Base-by-base conservation (phyloP, 1,139 yeast genomes). In the Geotrichum australiense region DNA sequence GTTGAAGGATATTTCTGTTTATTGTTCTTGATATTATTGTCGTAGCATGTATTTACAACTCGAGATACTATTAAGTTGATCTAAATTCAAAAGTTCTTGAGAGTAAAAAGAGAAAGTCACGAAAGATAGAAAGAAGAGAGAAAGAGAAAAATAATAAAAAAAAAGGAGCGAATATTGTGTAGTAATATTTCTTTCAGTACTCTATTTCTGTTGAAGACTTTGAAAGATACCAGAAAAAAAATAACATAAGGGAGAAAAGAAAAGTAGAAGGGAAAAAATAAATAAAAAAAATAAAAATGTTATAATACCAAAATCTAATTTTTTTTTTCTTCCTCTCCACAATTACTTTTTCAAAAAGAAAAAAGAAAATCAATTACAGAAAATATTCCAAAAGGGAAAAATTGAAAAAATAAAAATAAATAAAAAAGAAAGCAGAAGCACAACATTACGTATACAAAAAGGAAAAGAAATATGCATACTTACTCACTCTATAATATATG, bases 191-290 rank as follows among this genome's bases (percentile, higher is more conserved):
- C 36, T 27, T 19, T 33, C 7, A 32, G 15, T 18, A 8, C 16
- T 19, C 10, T 38, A 25, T 22, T 23, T 39, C 14, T 14, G 1
- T 22, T 15, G 20, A 25, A 15, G 16, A 39, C 25, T 22, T 41
- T 39, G 26, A 45, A 42, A 23, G 38, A 32, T 15, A 5, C 26
- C 16, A 35, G n/a, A 11, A 25, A 5, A 32, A 21, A 26, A 34
- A 21, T 19, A 11, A 25, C 19, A 29, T 22, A 10, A 11, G n/a
- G 5, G 16, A 28, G 14, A 16, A 26, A 23, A 39, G 20, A 16
- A 20, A 34, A 5, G 28, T 12, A 28, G 34, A 33, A 33, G 15
- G 15, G n/a, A 33, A 33, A 19, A 33, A 21, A 33, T 7, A 21
- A n/a, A 21, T 21, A 21, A 23, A 21, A 5, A 12, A 22, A 32